These are phyloP conservation scores for Diplodia mutila DNA, from an alignment of 2,329 filamentous ascomycete genomes.

Conservation along the genomic window DNA sequence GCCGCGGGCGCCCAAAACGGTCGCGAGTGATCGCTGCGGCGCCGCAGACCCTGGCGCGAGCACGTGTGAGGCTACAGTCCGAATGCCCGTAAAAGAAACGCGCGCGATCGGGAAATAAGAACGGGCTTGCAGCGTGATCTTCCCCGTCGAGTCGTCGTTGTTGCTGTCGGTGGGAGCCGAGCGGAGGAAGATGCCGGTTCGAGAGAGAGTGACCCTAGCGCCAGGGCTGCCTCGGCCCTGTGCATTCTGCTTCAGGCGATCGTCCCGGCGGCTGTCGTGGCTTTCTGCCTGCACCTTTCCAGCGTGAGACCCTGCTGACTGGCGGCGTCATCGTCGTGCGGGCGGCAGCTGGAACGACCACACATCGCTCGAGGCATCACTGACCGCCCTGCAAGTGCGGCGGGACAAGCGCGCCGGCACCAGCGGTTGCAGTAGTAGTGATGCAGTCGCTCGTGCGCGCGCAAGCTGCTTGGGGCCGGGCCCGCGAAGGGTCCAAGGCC, in stretches of 20 bases:
- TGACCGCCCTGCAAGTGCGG: background rate
- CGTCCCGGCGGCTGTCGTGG: background rate
- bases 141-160: background rate
- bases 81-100: background rate
- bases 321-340: background rate
- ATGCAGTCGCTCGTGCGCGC: background rate
- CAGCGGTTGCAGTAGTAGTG: background rate
- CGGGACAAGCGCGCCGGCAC: background rate
- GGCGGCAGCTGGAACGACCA: background rate
- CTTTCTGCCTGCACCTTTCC: background rate
- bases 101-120: background rate
- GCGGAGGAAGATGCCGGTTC: constrained; percentile 3
- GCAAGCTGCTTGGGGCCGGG: background rate
- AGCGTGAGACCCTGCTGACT: background rate
- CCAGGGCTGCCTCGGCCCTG: background rate
- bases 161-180: background rate
- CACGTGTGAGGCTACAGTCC: background rate
- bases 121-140: constrained; percentile 6
- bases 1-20: background rate
- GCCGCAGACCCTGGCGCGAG: background rate
- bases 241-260: background rate
- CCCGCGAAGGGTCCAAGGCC: constrained; percentile 1
- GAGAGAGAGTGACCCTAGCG: background rate
- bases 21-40: background rate
- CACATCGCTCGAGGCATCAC: background rate